phyloP scores from a whole-genome alignment of 768 basidiomycete species.

The Naganishia randhawae region DNA sequence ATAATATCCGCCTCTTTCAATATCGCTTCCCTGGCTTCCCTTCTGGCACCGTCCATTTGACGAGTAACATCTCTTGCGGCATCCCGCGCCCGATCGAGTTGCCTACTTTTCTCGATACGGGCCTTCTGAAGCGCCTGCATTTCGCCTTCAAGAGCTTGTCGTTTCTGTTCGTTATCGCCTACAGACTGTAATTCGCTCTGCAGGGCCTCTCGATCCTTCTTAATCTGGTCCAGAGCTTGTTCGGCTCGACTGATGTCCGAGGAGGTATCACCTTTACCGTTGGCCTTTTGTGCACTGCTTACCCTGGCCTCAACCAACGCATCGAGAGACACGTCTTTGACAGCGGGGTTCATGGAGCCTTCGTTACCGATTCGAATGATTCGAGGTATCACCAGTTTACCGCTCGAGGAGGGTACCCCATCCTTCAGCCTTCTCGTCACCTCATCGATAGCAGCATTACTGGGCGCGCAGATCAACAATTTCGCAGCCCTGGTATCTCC shows the following conservation, averaged over 20 bases:
- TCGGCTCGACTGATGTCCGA: slow-evolving; percentile 62
- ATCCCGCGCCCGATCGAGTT: slow-evolving; percentile 74
- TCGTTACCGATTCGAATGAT: slow-evolving; percentile 87
- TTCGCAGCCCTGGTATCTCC: slow-evolving; percentile 59
- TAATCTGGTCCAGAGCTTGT: slow-evolving; percentile 67
- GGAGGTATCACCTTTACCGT: slow-evolving; percentile 49
- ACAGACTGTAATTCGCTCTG: slow-evolving; percentile 59
- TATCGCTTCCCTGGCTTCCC: slow-evolving; percentile 70
- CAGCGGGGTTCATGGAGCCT: slow-evolving; percentile 67
- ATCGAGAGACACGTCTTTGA: slow-evolving; percentile 83
- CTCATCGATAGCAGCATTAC: slow-evolving; percentile 98
- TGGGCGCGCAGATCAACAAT: slow-evolving; percentile 89
- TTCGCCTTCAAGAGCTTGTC: slow-evolving; percentile 64
- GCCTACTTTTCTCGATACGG: slow-evolving; percentile 63
- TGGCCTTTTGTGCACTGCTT: slow-evolving; percentile 39
- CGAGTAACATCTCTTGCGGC: slow-evolving; percentile 74
- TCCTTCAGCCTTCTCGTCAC: slow-evolving; percentile 81
- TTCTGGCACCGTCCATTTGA: slow-evolving; percentile 73
- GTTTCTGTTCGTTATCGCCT: slow-evolving; percentile 60
- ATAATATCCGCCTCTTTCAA: slow-evolving; percentile 86
- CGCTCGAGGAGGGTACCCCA: slow-evolving; percentile 62
- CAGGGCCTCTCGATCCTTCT: slow-evolving; percentile 61
- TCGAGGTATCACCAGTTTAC: slow-evolving; percentile 60
- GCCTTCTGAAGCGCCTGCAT: slow-evolving; percentile 64
- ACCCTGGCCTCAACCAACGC: slow-evolving; percentile 68